Evolutionary conservation across 768 basidiomycete species (phyloP), one percentile per base, ranked within the genome.

Genomic region (Dioszegia aurantiaca): DNA sequence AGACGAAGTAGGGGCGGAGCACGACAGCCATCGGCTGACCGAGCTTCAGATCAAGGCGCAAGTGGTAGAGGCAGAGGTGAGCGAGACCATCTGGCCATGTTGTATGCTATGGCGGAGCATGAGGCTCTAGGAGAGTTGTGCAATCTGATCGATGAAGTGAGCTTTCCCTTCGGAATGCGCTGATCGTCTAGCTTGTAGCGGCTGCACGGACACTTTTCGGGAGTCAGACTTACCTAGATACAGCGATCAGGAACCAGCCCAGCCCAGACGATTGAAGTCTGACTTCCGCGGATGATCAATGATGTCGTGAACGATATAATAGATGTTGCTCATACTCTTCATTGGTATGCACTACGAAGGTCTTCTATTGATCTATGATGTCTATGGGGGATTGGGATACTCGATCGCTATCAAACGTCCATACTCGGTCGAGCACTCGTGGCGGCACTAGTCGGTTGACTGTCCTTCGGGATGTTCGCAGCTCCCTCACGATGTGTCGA

Each of bases 61-160:
- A 44, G 58, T n/a, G 37, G 39, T 24, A 27, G 19, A 19, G 43
- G 42, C 14, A 26, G 44, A 23, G 40, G 59, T 23, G 43, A 59
- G 14, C 42, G 43, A 48, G 62, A 55, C 27, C 69, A 76, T 40
- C 62, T 76, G 37, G 67, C 69, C 2, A 68, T 70, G 17, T 54
- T 76, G 33, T 76, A 76, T 62, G 73, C 64, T 1, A 73, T 74
- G 68, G 75, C 75, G 3, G 75, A 76, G 59, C 60, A 69, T 21
- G 75, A 74, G 47, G 75, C 75, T 9, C 36, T 76, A 44, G 62
- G 58, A 0, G 67, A 71, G 46, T 56, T 73, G 17, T 74, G 75
- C 47, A 61, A 72, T 57, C 56, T 69, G 9, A 46, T 76, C 1
- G 75, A 73, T 28, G 75, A 76, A 64, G 73, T 76, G 45, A 31